Evolutionary conservation across 305 asterid species (phyloP), one percentile per base, ranked within the genome.

Genomic region (Fraxinus greggii): DNA sequence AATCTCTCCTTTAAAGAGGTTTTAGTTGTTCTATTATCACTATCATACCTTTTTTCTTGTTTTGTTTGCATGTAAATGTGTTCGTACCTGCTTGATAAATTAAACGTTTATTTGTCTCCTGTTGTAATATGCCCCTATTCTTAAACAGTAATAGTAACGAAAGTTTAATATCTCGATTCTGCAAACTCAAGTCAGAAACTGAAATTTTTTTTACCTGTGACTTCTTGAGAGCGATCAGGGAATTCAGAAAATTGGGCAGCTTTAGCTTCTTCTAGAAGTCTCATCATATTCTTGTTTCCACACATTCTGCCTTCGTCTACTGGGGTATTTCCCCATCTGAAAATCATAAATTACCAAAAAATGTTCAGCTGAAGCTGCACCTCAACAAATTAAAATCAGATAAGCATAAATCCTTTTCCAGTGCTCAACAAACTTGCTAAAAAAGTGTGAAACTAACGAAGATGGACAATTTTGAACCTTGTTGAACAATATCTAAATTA

Each of bases 311-410:
- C 97, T 85, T 93, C 98, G 67, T 93, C 97, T 75, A 92, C 72
- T 78, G 98, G 91, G 75, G 93, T 92, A 77, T 92, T 89, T 81
- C 95, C 97, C 94, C 92, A 90, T 86, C 98, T 94, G 87, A 76
- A 80, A 80, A n/a, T 29, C 40, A 77, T 70, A 31, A 76, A 82
- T 51, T 45, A 74, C 9, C 56, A 80, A 79, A 31, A 23, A 31
- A 21, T 73, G 59, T 72, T 51, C 17, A 51, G 61, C 59, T 15
- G 21, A 48, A 36, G 77, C 72, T 3, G 17, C 40, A 29, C 24
- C 36, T 13, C 4, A 29, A 38, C 1, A 79, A 7, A 32, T 5
- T 33, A 78, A 40, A 38, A 70, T 9, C 76, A 76, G 21, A 54
- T 0, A 13, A 54, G 56, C 72, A 51, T 19, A 29, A 8, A 35